These are phyloP conservation scores for Loxodes magnus DNA, from an alignment of 73 alveolate genomes.

Conservation along the genomic window DNA sequence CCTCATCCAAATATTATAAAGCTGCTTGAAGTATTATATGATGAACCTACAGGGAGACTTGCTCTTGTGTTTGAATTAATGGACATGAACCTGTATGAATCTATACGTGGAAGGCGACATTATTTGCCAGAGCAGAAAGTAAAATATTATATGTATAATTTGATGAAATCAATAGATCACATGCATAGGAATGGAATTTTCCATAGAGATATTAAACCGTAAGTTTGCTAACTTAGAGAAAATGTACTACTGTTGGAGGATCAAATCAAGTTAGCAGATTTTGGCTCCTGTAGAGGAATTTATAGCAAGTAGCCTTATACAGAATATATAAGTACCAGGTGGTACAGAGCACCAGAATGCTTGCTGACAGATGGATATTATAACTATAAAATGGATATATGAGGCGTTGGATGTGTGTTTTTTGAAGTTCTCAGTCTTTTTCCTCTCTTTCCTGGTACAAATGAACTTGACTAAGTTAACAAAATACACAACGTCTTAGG, in stretches of 20 bases:
- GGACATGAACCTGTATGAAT: constrained; percentile 97
- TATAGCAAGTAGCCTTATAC: constrained; percentile 89
- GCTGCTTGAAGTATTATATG: constrained; percentile 84
- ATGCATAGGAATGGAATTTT: constrained; percentile 94
- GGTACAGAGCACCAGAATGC: constrained; percentile 98
- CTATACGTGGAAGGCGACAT: constrained; percentile 78
- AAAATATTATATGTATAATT: constrained; percentile 71
- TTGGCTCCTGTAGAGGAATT: constrained; percentile 86
- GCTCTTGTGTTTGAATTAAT: constrained; percentile 98
- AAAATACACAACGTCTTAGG: constrained; percentile 94
- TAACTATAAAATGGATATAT: constrained; percentile 95
- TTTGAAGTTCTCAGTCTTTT: constrained; percentile 90
- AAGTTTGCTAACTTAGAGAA: constrained; percentile 12
- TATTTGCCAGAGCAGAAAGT: constrained; percentile 78
- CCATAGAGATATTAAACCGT: constrained; percentile 91
- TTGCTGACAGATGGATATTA: constrained; percentile 98
- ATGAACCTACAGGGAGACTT: constrained; percentile 96
- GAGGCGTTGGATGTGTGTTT: constrained; percentile 99
- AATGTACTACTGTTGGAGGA: constrained; percentile 25
- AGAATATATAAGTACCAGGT: constrained; percentile 84
- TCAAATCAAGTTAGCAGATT: constrained; percentile 77
- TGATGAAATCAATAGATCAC: constrained; percentile 85
- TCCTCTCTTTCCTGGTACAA: constrained; percentile 95
- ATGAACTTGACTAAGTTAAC: constrained; percentile 89
- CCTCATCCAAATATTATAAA: constrained; percentile 95